phyloP scores from a whole-genome alignment of 345 rosid genomes.

The Populus deltoides region DNA sequence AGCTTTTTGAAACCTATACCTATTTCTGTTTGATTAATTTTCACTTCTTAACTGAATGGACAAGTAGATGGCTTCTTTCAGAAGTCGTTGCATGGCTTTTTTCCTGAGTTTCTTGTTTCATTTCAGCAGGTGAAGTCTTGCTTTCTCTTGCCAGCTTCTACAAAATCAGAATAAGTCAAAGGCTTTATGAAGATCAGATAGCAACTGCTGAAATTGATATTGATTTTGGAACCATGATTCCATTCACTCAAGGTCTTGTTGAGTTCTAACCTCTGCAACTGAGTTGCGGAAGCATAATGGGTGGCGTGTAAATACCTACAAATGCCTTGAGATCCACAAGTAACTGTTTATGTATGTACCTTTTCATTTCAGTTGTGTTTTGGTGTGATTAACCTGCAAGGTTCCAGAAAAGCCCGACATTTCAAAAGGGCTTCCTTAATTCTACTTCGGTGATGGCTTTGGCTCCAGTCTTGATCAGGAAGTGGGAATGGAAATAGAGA shows the following conservation, averaged over 20 bases:
- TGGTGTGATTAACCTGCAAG: constrained; percentile 17
- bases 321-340: constrained; percentile 20
- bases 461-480: constrained; percentile 17
- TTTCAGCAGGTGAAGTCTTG: constrained; percentile 15
- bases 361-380: constrained; percentile 19
- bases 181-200: neutral
- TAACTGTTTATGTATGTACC: constrained; percentile 1
- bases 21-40: neutral
- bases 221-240: neutral
- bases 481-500: constrained; percentile 4
- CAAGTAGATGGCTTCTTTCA: neutral
- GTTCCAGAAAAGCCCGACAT: constrained; percentile 11
- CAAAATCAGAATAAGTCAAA: constrained; percentile 2
- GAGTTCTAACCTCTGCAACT: neutral
- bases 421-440: constrained; percentile 11
- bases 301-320: constrained; percentile 30
- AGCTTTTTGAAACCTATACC: constrained; percentile 5
- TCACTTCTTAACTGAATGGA: neutral
- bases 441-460: constrained; percentile 9
- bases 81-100: neutral
- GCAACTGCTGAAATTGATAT: constrained; percentile 8
- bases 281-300: constrained; percentile 7
- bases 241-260: neutral
- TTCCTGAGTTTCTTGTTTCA: constrained; percentile 4
- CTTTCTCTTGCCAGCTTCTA: constrained; percentile 7